Evolutionary conservation across 768 basidiomycete genomes (phyloP), one percentile per base, ranked within the genome.

Genomic region (Cubamyces sp.): DNA sequence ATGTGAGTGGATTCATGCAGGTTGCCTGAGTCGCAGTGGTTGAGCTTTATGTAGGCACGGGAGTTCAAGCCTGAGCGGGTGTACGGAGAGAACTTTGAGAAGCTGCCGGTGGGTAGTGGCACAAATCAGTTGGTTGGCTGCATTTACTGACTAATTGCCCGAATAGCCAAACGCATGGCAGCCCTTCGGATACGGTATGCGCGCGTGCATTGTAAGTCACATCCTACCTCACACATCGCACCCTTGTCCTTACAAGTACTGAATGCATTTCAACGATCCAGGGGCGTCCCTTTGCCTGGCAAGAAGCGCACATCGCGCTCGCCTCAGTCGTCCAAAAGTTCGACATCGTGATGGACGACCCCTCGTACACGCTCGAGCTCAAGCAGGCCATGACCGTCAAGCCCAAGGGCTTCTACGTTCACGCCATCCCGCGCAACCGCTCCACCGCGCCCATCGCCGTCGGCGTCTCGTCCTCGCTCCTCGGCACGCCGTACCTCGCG

Each of bases 61-160:
- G 75, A 77, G 54, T 82, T 79, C 70, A 72, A 67, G n/a, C 82
- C 82, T 0, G 81, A 82, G 63, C 73, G 82, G 14, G 79, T 83
- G 79, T 64, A 82, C 39, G 78, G 80, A 58, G 81, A 78, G n/a
- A 77, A 77, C 56, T 83, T 81, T 61, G 81, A 81, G 66, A 74
- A 75, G 11, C 70, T 82, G 8, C 82, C 82, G 0, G 77, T 74
- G 62, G 45, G 76, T 62, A n/a, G 15, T 30, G 37, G 23, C 19
- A 41, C 57, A 53, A 1, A 39, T 34, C 51, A 39, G 30, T 14
- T 11, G 4, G 3, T 5, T 12, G 23, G 7, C 23, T 14, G 37
- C 39, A 45, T 48, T 47, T 25, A 46, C 21, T 3, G 4, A 28
- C 50, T 57, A 3, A 43, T 25, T 39, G 25, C 19, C 30, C 23